Conservation (phyloP, 1,139 yeast genomes). For the Kluyveromyces marxianus region DNA sequence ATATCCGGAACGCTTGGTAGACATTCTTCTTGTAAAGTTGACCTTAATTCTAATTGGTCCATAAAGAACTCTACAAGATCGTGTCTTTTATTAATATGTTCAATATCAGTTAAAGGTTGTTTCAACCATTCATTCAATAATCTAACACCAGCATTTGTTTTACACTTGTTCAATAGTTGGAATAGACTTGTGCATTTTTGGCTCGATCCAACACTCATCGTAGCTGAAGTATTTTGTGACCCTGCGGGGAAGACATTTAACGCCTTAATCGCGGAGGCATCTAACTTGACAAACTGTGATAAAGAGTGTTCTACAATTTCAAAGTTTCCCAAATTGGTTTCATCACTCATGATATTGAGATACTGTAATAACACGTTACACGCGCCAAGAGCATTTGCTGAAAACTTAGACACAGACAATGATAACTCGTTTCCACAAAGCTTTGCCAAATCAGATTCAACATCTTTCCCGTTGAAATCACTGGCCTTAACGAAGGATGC, state of each 20-base stretch:
- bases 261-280: slow-evolving; percentile 83
- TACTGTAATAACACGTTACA: slow-evolving; percentile 36
- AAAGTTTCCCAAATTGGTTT: slow-evolving; percentile 45
- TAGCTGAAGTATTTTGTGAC: slow-evolving; percentile 16
- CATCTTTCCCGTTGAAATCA: slow-evolving; percentile 50
- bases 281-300: slow-evolving; percentile 76
- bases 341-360: slow-evolving; percentile 52
- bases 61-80: slow-evolving; percentile 61
- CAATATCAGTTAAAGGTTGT: slow-evolving; percentile 72
- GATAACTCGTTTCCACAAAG: slow-evolving; percentile 49
- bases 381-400: slow-evolving; percentile 32
- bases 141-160: slow-evolving; percentile 78
- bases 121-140: slow-evolving; percentile 89
- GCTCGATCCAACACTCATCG: slow-evolving; percentile 28
- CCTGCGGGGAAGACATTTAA: slow-evolving; percentile 67
- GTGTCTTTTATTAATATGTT: slow-evolving; percentile 60
- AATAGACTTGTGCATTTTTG: slow-evolving; percentile 57
- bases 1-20: slow-evolving; percentile 76
- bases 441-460: slow-evolving; percentile 67
- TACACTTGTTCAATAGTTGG: slow-evolving; percentile 81
- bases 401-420: slow-evolving; percentile 50
- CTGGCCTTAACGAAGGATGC: slow-evolving; percentile 52
- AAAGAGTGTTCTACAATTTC: slow-evolving; percentile 61
- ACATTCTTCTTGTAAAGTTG: slow-evolving; percentile 58
- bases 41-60: slow-evolving; percentile 62